Percentiles rank a stretch among this genome's conserved stretches.
These are phyloP conservation scores for Aegilops bicornis DNA, from an alignment of 176 grass and related monocot genomes.

Conservation along the genomic window DNA sequence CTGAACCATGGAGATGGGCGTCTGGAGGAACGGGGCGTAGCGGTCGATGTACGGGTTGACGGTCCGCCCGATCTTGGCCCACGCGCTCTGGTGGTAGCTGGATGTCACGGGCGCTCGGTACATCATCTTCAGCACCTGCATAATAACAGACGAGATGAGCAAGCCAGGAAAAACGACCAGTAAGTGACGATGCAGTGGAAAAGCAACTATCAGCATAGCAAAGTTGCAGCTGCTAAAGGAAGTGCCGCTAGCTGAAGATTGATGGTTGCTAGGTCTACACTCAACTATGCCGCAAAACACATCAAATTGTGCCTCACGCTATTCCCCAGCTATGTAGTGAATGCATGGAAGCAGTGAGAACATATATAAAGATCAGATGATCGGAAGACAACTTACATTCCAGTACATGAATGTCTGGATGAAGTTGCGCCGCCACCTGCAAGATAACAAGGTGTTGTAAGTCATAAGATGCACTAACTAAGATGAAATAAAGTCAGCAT, in stretches of 20 bases:
- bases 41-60: slow-evolving; percentile 69
- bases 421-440: slow-evolving; percentile 81
- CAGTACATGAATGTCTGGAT: slow-evolving; percentile 92
- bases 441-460: slow-evolving; percentile 11
- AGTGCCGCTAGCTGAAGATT: not conserved
- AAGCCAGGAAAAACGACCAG: not conserved
- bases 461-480: not conserved
- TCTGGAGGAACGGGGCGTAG: slow-evolving; percentile 66
- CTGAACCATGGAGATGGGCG: slow-evolving; percentile 59
- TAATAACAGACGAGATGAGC: not conserved
- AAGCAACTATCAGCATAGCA: not conserved
- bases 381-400: slow-evolving; percentile 55
- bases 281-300: no score
- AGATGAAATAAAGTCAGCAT: slow-evolving; percentile 13
- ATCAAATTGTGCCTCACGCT: not conserved
- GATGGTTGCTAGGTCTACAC: not conserved
- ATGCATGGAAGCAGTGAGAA: not conserved
- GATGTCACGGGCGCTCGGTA: slow-evolving; percentile 67
- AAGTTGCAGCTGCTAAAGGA: not conserved
- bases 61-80: slow-evolving; percentile 64
- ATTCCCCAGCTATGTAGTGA: not conserved
- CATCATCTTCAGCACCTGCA: slow-evolving; percentile 86
- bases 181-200: not conserved
- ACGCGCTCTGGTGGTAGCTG: slow-evolving; percentile 67
- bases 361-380: not conserved